Conservation (phyloP, 129 eudicot genomes). For the Pittosporum tobira region DNA sequence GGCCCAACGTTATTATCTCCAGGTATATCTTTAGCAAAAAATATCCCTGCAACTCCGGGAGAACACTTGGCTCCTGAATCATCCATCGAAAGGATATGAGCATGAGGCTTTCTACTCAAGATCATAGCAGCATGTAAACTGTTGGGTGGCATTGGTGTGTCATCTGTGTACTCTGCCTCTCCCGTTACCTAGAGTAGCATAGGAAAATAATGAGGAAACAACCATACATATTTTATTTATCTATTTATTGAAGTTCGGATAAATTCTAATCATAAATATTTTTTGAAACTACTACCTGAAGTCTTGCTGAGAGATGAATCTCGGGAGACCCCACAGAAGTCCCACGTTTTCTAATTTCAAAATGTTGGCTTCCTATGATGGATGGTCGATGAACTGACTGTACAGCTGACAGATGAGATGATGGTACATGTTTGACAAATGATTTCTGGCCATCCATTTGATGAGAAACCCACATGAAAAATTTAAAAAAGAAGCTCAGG, state of each 20-base stretch:
- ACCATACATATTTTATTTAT: not conserved
- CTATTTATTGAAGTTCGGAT: not conserved
- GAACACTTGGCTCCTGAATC: slow-evolving; percentile 75
- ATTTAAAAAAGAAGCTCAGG: slow-evolving; percentile 86
- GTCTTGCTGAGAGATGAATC: slow-evolving; percentile 76
- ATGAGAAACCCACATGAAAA: slow-evolving; percentile 79
- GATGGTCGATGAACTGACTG: slow-evolving; percentile 54
- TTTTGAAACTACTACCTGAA: slow-evolving; percentile 36
- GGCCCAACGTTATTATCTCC: slow-evolving; percentile 60
- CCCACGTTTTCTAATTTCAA: slow-evolving; percentile 60
- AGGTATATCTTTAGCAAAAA: slow-evolving; percentile 81
- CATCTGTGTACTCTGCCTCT: slow-evolving; percentile 98
- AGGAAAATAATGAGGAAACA: not conserved
- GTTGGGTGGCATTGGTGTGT: slow-evolving; percentile 72
- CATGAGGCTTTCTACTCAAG: slow-evolving; percentile 86
- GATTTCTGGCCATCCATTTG: slow-evolving; percentile 62
- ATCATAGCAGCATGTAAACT: slow-evolving; percentile 83
- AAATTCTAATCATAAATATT: no score
- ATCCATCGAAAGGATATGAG: slow-evolving; percentile 69
- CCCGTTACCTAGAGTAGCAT: slow-evolving; percentile 60
- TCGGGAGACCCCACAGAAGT: slow-evolving; percentile 88
- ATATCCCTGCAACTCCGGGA: slow-evolving; percentile 78
- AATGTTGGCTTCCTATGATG: slow-evolving; percentile 70
- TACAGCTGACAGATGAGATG: slow-evolving; percentile 69
- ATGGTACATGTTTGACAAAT: slow-evolving; percentile 45